phyloP scores from a whole-genome alignment of 2,329 filamentous ascomycete species.

The Thielaviopsis euricoi region DNA sequence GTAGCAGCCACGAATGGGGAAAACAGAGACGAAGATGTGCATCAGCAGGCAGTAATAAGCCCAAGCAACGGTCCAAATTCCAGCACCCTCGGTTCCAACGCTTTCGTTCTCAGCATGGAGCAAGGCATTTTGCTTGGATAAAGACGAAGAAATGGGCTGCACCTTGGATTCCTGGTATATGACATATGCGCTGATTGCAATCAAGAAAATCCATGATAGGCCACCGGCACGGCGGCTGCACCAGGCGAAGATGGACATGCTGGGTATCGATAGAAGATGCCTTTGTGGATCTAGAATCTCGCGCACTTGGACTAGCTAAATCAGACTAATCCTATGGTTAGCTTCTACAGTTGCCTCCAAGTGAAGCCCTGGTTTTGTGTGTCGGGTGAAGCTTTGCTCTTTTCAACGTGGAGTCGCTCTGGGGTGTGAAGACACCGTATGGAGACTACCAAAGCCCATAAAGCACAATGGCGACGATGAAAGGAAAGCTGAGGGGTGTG shows the following conservation, averaged over 20 bases:
- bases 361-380: not conserved
- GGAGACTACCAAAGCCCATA: not conserved
- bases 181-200: constrained; percentile 37
- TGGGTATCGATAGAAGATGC: constrained; percentile 12
- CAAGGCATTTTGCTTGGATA: constrained; percentile 16
- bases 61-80: constrained; percentile 37
- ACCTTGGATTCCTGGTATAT: constrained; percentile 30
- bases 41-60: constrained; percentile 49
- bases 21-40: constrained; percentile 45
- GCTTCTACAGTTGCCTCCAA: not conserved
- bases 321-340: not conserved
- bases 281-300: constrained; percentile 3
- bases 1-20: constrained; percentile 46
- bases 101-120: constrained; percentile 23
- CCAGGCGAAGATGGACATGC: constrained; percentile 39
- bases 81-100: constrained; percentile 25
- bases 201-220: constrained; percentile 33
- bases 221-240: constrained; percentile 36
- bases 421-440: too few relatives aligned
- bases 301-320: not conserved
- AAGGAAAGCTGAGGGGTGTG: not conserved
- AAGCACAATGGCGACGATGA: not conserved
- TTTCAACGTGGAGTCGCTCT: too few relatives aligned
- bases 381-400: too few relatives aligned
- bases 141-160: constrained; percentile 18